Conservation (phyloP, 306 rosid species). For the Cucumis hystrix region DNA sequence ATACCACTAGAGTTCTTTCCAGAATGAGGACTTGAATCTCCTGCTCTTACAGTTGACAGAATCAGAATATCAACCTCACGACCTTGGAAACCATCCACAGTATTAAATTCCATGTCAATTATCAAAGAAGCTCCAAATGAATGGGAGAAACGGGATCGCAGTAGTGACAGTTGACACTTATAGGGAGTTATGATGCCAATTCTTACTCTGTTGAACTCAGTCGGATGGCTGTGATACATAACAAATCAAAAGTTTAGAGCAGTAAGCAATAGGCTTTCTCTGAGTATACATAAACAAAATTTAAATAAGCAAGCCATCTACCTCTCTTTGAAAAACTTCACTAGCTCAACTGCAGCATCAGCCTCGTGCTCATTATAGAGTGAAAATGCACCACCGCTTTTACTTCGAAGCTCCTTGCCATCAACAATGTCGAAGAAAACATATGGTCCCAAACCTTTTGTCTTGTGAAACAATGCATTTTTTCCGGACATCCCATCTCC, state of each 20-base stretch:
- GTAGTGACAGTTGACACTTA: conserved; percentile 67
- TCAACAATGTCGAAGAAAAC: conserved; percentile 65
- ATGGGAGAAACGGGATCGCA: conserved; percentile 61
- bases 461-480: conserved; percentile 69
- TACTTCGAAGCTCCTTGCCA: conserved; percentile 66
- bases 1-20: conserved; percentile 43
- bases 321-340: conserved; percentile 62
- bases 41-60: conserved; percentile 92
- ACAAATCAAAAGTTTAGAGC: conserved; percentile 11
- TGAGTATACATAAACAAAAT: not conserved
- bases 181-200: conserved; percentile 91
- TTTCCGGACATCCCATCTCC: conserved; percentile 61
- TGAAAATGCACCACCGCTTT: conserved; percentile 61
- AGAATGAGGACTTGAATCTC: conserved; percentile 25
- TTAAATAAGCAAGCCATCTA: conserved; percentile 10
- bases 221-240: conserved; percentile 43
- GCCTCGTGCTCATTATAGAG: conserved; percentile 85
- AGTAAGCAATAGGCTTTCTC: conserved; percentile 2
- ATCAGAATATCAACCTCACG: conserved; percentile 88
- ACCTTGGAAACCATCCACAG: conserved; percentile 98
- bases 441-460: conserved; percentile 72
- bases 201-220: conserved; percentile 66
- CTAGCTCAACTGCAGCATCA: conserved; percentile 77
- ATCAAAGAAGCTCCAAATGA: conserved; percentile 62
- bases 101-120: conserved; percentile 64